Percentiles rank a stretch among this genome's conserved stretches.
These are phyloP conservation scores for Paramecium biaurelia DNA, from an alignment of 73 alveolate genomes.

Conservation along the genomic window DNA sequence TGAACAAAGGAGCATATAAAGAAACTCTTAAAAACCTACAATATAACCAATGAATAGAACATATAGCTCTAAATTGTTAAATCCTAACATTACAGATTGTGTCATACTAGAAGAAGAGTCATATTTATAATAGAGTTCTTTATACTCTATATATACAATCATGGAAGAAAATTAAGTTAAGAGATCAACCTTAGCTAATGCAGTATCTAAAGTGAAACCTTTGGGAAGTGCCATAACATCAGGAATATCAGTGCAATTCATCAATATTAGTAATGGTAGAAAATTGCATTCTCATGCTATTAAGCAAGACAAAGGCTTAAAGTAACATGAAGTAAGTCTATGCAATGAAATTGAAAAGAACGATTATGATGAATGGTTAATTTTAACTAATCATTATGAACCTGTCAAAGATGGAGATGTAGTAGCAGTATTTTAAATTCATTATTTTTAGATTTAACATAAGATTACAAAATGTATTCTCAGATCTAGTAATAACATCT, in stretches of 20 bases:
- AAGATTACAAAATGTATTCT: neutral
- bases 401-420: neutral
- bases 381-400: neutral
- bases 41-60: neutral
- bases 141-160: neutral
- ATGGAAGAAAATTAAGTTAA: neutral
- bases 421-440: neutral
- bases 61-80: neutral
- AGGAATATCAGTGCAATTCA: neutral
- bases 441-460: neutral
- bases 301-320: neutral
- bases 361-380: neutral
- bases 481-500: neutral
- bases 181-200: neutral
- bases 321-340: slow-evolving; percentile 4
- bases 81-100: neutral
- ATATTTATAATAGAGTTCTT: neutral
- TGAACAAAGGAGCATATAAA: neutral
- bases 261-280: slow-evolving; percentile 33
- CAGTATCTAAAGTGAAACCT: neutral
- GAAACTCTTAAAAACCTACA: neutral
- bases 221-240: neutral
- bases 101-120: slow-evolving; percentile 30
- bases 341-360: neutral
- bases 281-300: slow-evolving; percentile 46